A percentile compares a stretch with the other conserved stretches of the same genome.
These are phyloP conservation scores for Fusarium hostae DNA, from an alignment of 2,329 filamentous ascomycete species.

Conservation along the genomic window DNA sequence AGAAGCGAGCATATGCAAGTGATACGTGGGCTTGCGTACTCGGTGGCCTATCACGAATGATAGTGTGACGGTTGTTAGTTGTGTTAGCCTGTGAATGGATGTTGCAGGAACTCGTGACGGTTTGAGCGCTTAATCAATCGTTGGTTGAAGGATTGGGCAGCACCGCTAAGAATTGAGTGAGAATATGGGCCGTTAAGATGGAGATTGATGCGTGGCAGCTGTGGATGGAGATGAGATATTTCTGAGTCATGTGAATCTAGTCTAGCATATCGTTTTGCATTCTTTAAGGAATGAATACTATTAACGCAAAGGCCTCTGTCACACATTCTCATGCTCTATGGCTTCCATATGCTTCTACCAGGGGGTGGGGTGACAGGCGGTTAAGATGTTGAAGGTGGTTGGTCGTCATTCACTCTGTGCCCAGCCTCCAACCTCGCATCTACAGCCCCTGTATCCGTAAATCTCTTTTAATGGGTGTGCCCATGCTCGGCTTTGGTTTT, in stretches of 20 bases:
- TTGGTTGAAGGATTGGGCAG: slow-evolving; percentile 32
- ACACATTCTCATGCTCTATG: slow-evolving; percentile 6
- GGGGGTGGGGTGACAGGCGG: slow-evolving; percentile 19
- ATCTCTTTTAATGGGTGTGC: slow-evolving; percentile 11
- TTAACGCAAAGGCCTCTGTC: neutral
- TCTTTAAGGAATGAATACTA: neutral
- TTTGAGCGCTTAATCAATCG: slow-evolving; percentile 30
- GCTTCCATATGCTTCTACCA: slow-evolving; percentile 13
- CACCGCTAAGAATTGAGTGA: slow-evolving; percentile 28
- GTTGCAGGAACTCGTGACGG: slow-evolving; percentile 21
- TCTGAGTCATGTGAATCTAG: slow-evolving; percentile 15
- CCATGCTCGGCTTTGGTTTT: slow-evolving; percentile 10
- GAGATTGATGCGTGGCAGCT: slow-evolving; percentile 29
- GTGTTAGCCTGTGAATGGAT: slow-evolving; percentile 32
- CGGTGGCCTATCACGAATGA: slow-evolving; percentile 22
- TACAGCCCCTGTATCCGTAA: no score
- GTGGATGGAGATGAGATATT: slow-evolving; percentile 6
- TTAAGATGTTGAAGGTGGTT: slow-evolving; percentile 34
- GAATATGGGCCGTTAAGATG: slow-evolving; percentile 20
- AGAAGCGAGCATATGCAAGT: slow-evolving; percentile 36
- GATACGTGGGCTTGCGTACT: slow-evolving; percentile 15
- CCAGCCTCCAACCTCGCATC: slow-evolving; percentile 23
- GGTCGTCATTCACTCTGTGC: slow-evolving; percentile 17
- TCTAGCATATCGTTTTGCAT: slow-evolving; percentile 1
- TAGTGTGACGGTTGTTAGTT: slow-evolving; percentile 19